Evolutionary conservation across 176 grass and related monocot genomes (phyloP).

Genomic region (Avena eriantha): DNA sequence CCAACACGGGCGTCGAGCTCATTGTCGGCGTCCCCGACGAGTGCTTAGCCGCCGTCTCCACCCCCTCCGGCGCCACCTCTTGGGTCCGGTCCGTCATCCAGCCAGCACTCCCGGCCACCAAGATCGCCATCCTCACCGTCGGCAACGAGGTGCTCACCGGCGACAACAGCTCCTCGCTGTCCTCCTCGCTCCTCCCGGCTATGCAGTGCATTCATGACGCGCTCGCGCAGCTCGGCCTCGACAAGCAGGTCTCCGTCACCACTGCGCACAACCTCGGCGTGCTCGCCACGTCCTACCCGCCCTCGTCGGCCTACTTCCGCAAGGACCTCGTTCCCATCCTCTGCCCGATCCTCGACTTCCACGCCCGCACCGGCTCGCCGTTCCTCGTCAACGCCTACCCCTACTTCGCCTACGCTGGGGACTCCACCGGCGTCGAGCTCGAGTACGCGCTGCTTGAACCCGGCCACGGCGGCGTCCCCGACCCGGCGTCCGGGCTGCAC

Average conservation of each 20-base stretch:
- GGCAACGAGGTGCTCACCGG: slow-evolving; percentile 82
- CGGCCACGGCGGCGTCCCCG: slow-evolving; percentile 38
- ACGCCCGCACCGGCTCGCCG: slow-evolving; percentile 59
- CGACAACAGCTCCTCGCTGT: slow-evolving; percentile 48
- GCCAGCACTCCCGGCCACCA: slow-evolving; percentile 64
- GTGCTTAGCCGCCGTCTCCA: slow-evolving; percentile 50
- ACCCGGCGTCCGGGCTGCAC: slow-evolving; percentile 50
- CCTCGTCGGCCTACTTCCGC: slow-evolving; percentile 59
- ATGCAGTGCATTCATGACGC: slow-evolving; percentile 75
- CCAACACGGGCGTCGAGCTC: slow-evolving; percentile 82
- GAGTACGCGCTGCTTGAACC: slow-evolving; percentile 67
- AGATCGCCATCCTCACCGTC: slow-evolving; percentile 65
- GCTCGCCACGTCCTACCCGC: slow-evolving; percentile 72
- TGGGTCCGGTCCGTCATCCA: slow-evolving; percentile 60
- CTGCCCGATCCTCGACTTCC: slow-evolving; percentile 76
- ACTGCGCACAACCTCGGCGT: slow-evolving; percentile 71
- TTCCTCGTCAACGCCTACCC: slow-evolving; percentile 91
- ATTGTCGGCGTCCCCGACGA: slow-evolving; percentile 64
- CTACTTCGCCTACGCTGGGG: slow-evolving; percentile 73
- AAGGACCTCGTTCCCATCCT: slow-evolving; percentile 60
- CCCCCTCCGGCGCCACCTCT: slow-evolving; percentile 45
- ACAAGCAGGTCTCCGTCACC: slow-evolving; percentile 58
- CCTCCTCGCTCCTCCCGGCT: slow-evolving; percentile 60
- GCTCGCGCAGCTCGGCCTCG: slow-evolving; percentile 50
- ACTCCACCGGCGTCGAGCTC: slow-evolving; percentile 58